Evolutionary conservation across 164 flowering plant genomes (phyloP).

Genomic region (Houttuynia cordata): DNA sequence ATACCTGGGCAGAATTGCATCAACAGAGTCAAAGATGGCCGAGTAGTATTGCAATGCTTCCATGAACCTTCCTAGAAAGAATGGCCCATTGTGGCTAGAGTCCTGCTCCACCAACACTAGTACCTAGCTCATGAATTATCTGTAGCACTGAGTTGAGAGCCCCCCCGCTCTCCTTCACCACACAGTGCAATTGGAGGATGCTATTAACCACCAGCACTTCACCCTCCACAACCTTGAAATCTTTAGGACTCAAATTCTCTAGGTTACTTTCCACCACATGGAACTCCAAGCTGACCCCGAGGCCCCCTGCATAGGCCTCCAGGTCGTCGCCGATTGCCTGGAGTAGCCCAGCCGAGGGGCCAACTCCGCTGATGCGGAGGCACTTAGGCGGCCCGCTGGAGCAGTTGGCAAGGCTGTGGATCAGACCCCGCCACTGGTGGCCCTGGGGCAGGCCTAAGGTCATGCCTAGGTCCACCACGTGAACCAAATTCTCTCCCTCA

Average conservation of each 20-base stretch:
- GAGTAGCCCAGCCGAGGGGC: conserved; percentile 15
- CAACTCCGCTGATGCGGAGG: conserved; percentile 38
- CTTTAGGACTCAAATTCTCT: conserved; percentile 28
- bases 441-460: conserved; percentile 42
- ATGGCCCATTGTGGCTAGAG: conserved; percentile 58
- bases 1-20: conserved; percentile 46
- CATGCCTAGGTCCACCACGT: conserved; percentile 59
- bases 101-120: conserved; percentile 48
- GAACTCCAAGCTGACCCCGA: conserved; percentile 34
- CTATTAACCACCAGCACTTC: conserved; percentile 47
- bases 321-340: conserved; percentile 32
- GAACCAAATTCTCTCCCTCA: conserved; percentile 59
- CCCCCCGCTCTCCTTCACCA: conserved; percentile 55
- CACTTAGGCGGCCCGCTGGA: conserved; percentile 24
- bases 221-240: conserved; percentile 20
- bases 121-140: conserved; percentile 33
- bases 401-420: conserved; percentile 39
- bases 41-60: conserved; percentile 52
- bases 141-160: conserved; percentile 46
- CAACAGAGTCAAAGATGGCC: conserved; percentile 48
- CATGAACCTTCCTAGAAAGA: conserved; percentile 56
- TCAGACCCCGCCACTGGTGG: conserved; percentile 41
- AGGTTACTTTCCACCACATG: conserved; percentile 33
- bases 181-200: conserved; percentile 50
- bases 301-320: conserved; percentile 21